These are phyloP conservation scores for Fusarium keratoplasticum DNA, from an alignment of 2,329 filamentous ascomycete species.

Conservation along the genomic window DNA sequence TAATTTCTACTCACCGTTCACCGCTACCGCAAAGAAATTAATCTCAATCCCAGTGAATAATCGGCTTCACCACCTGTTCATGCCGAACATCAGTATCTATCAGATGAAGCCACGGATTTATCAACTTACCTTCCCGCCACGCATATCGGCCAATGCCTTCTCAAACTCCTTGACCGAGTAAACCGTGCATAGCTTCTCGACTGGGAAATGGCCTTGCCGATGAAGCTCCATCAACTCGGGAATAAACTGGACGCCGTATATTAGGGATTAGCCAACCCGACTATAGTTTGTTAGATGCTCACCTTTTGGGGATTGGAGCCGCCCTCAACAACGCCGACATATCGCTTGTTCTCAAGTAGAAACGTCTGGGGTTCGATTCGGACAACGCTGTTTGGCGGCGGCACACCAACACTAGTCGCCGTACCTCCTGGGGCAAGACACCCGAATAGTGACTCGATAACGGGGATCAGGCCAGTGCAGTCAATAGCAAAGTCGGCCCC, in stretches of 20 bases:
- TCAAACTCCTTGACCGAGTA: background rate
- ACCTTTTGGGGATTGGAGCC: background rate
- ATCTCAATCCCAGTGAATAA: background rate
- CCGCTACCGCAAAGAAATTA: too few relatives aligned
- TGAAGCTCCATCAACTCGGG: background rate
- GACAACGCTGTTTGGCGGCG: background rate
- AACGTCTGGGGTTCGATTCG: background rate
- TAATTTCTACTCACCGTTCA: background rate
- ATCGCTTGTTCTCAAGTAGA: background rate
- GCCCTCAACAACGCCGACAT: background rate
- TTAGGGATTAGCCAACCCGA: background rate
- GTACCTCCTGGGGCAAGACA: conserved; percentile 18
- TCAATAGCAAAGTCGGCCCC: conserved; percentile 16
- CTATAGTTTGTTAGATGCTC: background rate
- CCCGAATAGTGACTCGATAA: conserved; percentile 13
- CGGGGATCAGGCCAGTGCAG: conserved; percentile 11
- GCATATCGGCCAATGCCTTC: background rate
- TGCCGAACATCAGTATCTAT: background rate
- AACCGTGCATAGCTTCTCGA: background rate
- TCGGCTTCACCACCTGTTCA: background rate
- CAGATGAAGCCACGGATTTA: background rate
- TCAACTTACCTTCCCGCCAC: background rate
- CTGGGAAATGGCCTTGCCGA: background rate
- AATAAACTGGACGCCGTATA: background rate
- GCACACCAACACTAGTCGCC: conserved; percentile 14